These are phyloP conservation scores for Climacium dendroides DNA, from an alignment of 225 moss, liverwort and hornwort genomes.

Conservation along the genomic window DNA sequence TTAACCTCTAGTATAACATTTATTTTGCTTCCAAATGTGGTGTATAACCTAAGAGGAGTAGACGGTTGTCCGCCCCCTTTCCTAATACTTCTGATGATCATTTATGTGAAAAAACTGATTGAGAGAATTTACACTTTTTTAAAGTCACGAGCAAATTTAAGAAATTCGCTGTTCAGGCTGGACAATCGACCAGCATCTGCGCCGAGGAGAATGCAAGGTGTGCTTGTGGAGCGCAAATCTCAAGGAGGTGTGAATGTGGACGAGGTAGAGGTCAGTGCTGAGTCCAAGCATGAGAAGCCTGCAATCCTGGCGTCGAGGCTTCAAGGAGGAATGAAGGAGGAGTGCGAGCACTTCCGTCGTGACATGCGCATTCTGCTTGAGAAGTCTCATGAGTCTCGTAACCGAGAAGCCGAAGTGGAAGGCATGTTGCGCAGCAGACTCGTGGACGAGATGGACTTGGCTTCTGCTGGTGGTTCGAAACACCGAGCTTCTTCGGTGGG, in stretches of 20 bases:
- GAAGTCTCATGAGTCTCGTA: constrained; percentile 44
- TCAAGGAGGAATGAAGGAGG: constrained; percentile 48
- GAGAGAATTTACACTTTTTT: not conserved
- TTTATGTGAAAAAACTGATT: not conserved
- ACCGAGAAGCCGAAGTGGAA: constrained; percentile 40
- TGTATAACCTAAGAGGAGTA: not conserved
- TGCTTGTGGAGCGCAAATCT: not conserved
- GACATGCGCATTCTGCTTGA: constrained; percentile 64
- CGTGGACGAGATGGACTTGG: constrained; percentile 32
- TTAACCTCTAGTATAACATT: not conserved
- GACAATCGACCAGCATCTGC: constrained; percentile 28
- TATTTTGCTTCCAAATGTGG: not conserved
- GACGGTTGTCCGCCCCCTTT: not conserved
- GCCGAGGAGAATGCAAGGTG: constrained; percentile 33
- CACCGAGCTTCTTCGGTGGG: not conserved
- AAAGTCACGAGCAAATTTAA: not conserved
- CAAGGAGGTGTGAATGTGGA: not conserved
- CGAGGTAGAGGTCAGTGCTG: not conserved
- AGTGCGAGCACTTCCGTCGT: constrained; percentile 69
- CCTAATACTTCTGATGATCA: not conserved
- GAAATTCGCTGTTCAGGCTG: not conserved
- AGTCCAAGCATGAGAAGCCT: constrained; percentile 18
- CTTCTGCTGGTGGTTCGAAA: not conserved
- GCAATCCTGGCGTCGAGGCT: not conserved
- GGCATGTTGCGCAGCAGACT: constrained; percentile 14